Evolutionary conservation across 2,329 filamentous ascomycete species (phyloP), one percentile per base, ranked within the genome.

Genomic region (Aspergillus vadensis): DNA sequence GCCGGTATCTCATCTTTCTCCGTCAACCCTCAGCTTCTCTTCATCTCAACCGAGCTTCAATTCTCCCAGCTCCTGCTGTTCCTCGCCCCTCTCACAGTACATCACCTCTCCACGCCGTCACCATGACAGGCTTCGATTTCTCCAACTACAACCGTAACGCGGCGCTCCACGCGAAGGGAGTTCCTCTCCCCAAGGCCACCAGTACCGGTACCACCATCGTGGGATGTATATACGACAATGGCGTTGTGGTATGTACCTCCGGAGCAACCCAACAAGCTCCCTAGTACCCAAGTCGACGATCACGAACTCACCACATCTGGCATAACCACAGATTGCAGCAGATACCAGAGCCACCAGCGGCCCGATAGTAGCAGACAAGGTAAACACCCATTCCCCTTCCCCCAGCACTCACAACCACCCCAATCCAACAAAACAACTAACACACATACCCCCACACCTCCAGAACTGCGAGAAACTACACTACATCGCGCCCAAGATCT

Each of bases 91-190:
- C 69, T 62, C 53, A 3, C 32, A 39, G 77, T 50, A 14, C 39
- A 54, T 64, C 38, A 63, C 62, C 60, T 51, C 49, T 60, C 62
- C 62, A 62, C 65, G 61, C 68, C 64, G 59, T 66, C 80, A 88
- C 74, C 72, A 99, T 99, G 95, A 89, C 91, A 72, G 93, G 93
- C 82, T 97, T 97, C 86, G 93, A 98, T 83, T 99, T 99, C 86
- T 96, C 92, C 79, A 99, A 99, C 86, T 95, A 98, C 87, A 97
- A 97, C 86, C 92, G 95, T 84, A 99, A 99, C 87, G 88, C 90
- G 77, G 94, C 94, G 67, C 88, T 99, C 70, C 94, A 98, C 79
- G 92, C 94, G 72, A 88, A 90, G 80, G 96, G 96, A 70, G 90
- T 98, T 55, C 95, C 95, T 64, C 84, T 98, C 62, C 95, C 96